A percentile compares a stretch with the other conserved stretches of the same genome.
phyloP scores from a whole-genome alignment of 108 stramenopile genomes.

The Ochromonas danica region DNA sequence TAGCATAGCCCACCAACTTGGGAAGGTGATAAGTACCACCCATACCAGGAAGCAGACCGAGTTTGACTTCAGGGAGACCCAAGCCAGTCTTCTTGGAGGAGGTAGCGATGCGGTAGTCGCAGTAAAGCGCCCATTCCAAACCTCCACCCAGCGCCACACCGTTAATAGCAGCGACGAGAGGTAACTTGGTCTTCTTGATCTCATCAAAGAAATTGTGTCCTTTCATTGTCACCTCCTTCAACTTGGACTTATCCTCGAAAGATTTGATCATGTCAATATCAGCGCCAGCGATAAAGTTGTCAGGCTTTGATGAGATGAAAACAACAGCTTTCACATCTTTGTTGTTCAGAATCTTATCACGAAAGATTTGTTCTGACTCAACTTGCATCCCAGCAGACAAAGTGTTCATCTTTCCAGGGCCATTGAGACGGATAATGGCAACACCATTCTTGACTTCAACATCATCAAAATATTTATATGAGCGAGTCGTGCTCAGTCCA shows the following conservation, averaged over 20 bases:
- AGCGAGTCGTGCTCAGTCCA: no score
- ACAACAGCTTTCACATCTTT: constrained; percentile 80
- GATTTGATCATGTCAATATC: constrained; percentile 94
- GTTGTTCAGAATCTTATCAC: constrained; percentile 51
- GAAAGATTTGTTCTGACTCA: constrained; percentile 76
- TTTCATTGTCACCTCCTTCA: constrained; percentile 62
- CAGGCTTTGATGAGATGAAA: constrained; percentile 88
- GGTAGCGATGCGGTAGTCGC: constrained; percentile 93
- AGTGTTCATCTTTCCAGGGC: constrained; percentile 85
- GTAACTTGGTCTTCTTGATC: constrained; percentile 61
- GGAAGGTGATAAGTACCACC: constrained; percentile 96
- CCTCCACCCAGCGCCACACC: constrained; percentile 97
- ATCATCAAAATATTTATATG: constrained; percentile 28
- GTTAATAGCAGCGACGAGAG: constrained; percentile 91
- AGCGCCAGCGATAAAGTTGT: constrained; percentile 97
- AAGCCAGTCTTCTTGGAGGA: constrained; percentile 84
- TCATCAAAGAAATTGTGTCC: constrained; percentile 52
- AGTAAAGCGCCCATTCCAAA: constrained; percentile 96
- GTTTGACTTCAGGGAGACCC: constrained; percentile 95
- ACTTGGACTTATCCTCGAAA: constrained; percentile 71
- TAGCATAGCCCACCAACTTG: constrained; percentile 69
- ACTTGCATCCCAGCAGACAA: constrained; percentile 75
- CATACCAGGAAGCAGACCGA: constrained; percentile 94
- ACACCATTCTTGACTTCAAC: constrained; percentile 64
- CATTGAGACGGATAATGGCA: constrained; percentile 83